phyloP scores from a whole-genome alignment of 1,284 basidiomycete genomes.

The Dichomitus squalens region DNA sequence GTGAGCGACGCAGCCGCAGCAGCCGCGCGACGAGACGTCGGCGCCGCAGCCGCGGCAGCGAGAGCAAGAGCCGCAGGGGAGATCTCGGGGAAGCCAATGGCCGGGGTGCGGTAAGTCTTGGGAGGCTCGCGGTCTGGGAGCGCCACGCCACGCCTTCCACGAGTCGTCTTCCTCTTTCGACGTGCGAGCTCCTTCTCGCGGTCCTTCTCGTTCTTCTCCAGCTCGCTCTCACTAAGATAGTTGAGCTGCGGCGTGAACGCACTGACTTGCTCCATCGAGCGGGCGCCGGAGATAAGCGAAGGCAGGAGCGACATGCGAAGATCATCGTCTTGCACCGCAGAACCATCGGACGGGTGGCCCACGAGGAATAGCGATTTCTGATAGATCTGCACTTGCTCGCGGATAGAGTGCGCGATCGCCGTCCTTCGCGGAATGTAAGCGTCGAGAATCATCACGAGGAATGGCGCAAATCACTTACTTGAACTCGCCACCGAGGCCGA shows the following conservation, averaged over 20 bases:
- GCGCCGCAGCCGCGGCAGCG: conserved; percentile 63
- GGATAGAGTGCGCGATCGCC: conserved; percentile 93
- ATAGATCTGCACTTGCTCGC: conserved; percentile 93
- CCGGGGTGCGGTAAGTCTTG: conserved; percentile 88
- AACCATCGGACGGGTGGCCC: conserved; percentile 84
- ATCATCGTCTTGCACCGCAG: conserved; percentile 87
- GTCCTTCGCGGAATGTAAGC: conserved; percentile 55
- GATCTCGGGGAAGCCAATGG: conserved; percentile 81
- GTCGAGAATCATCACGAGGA: neutral
- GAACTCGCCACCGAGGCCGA: conserved; percentile 93
- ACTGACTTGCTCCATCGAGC: conserved; percentile 74
- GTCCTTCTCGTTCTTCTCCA: conserved; percentile 89
- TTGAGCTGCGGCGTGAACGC: conserved; percentile 88
- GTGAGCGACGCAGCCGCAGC: conserved; percentile 82
- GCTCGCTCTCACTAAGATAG: conserved; percentile 87
- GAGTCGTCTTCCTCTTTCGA: conserved; percentile 85
- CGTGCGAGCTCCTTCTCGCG: conserved; percentile 89
- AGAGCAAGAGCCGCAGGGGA: conserved; percentile 68
- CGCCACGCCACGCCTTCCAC: conserved; percentile 86
- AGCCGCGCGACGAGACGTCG: conserved; percentile 76
- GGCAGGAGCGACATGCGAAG: conserved; percentile 90
- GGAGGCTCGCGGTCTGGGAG: conserved; percentile 93
- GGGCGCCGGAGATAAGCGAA: conserved; percentile 67
- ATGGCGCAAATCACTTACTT: conserved; percentile 55
- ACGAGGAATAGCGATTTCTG: conserved; percentile 92